Evolutionary conservation across 2,329 filamentous ascomycete species (phyloP), one percentile per base, ranked within the genome.

Genomic region (Fusarium sp.): DNA sequence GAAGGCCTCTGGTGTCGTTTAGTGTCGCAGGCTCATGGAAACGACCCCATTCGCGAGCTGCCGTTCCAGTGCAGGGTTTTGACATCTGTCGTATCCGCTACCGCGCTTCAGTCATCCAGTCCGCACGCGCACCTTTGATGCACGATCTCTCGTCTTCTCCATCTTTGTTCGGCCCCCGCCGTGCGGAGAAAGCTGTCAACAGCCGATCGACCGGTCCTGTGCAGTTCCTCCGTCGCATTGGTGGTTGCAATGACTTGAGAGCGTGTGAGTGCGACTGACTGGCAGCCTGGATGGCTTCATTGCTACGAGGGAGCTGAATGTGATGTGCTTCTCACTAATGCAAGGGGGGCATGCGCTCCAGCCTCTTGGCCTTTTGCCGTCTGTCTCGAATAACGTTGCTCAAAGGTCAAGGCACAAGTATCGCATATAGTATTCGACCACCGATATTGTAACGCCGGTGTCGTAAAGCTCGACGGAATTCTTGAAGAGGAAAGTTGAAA

Each of bases 1-100:
- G 59, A 66, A 62, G 55, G 47, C 42, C 32, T 59, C 36, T 42
- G 44, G 36, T 46, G 36, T 52, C 32, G 54, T 64, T 53, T 61
- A 55, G 45, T 57, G 43, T 66, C 41, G 50, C 48, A 64, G 57
- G 41, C 50, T 35, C 55, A 64, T 64, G 67, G 67, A 70, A 70
- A 67, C 45, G 53, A 67, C 58, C 67, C 67, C 44, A 70, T 70
- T 70, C 67, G 67, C 35, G 65, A 67, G 66, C 57, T 49, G 61
- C 42, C 49, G 42, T 49, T 60, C 49, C 33, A 46, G 57, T 64
- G 60, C 67, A 70, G 67, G 67, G 67, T 65, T 61, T 61, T 57
- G 56, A 63, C 48, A 49, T 63, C 46, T 61, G 43, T 63, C 43
- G 51, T 49, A 63, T 61, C 63, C 63, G 63, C 59, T 66, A 33